Conservation (phyloP, 768 basidiomycete genomes). For the Dacryopinax spathularia region DNA sequence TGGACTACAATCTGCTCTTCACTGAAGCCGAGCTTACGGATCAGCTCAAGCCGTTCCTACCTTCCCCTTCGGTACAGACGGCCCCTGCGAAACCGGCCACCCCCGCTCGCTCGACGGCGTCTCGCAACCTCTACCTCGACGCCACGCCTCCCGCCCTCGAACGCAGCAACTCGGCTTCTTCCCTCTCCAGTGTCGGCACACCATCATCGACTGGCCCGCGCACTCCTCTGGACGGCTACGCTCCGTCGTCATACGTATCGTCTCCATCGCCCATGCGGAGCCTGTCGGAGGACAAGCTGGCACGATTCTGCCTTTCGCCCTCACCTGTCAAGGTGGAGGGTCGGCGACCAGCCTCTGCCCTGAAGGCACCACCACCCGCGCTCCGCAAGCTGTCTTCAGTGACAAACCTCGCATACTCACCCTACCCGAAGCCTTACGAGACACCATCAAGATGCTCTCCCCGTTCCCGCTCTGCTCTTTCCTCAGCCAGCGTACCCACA, state of each 20-base stretch:
- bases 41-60: background rate
- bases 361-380: background rate
- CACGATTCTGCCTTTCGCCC: background rate
- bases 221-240: background rate
- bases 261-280: background rate
- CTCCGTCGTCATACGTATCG: background rate
- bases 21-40: slow-evolving; percentile 41
- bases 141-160: background rate
- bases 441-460: background rate
- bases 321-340: background rate
- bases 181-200: background rate
- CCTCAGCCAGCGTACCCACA: background rate
- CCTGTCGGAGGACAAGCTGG: background rate
- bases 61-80: background rate
- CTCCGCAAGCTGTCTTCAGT: slow-evolving; percentile 1
- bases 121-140: background rate
- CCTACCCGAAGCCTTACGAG: slow-evolving; percentile 1
- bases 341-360: background rate
- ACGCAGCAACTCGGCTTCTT: background rate
- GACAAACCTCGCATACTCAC: background rate
- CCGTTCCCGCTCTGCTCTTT: background rate
- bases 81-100: background rate
- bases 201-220: background rate
- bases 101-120: background rate
- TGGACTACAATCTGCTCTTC: slow-evolving; percentile 58